phyloP scores from a whole-genome alignment of 73 alveolate genomes.

The Urostyla sp. region DNA sequence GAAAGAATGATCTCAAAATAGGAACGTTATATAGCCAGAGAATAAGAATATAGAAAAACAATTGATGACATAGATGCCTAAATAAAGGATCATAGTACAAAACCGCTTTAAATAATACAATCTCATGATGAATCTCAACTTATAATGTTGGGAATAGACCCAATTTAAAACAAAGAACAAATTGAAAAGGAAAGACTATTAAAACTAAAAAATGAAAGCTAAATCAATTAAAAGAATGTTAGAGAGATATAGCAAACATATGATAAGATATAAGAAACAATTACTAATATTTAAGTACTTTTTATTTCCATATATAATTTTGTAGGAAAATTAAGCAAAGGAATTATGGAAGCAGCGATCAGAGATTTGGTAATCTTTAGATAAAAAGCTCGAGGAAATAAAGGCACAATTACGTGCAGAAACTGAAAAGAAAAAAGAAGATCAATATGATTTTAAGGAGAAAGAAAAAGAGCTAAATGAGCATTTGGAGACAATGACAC shows the following conservation, averaged over 20 bases:
- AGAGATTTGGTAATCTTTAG: constrained; percentile 27
- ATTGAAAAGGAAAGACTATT: constrained; percentile 43
- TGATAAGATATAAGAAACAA: constrained; percentile 46
- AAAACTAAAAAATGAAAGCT: constrained; percentile 39
- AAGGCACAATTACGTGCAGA: constrained; percentile 32
- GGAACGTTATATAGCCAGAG: constrained; percentile 85
- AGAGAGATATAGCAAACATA: constrained; percentile 32
- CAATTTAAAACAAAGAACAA: constrained; percentile 12
- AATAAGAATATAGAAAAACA: constrained; percentile 84
- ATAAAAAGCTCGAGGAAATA: constrained; percentile 49
- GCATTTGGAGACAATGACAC: constrained; percentile 74
- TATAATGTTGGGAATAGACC: constrained; percentile 24
- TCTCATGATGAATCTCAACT: constrained; percentile 29
- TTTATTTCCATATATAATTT: no score
- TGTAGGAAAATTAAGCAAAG: constrained; percentile 45
- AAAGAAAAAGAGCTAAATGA: constrained; percentile 74
- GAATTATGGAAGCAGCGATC: constrained; percentile 29
- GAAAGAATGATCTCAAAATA: constrained; percentile 66
- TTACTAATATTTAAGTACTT: constrained; percentile 13
- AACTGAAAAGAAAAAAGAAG: constrained; percentile 45
- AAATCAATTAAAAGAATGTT: constrained; percentile 29
- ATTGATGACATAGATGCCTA: constrained; percentile 74
- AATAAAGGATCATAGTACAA: constrained; percentile 52
- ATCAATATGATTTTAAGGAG: constrained; percentile 62
- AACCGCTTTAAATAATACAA: constrained; percentile 54